These are phyloP conservation scores for Bolboschoenoplectus hybrid DNA, from an alignment of 202 grass and related monocot species.

Conservation along the genomic window DNA sequence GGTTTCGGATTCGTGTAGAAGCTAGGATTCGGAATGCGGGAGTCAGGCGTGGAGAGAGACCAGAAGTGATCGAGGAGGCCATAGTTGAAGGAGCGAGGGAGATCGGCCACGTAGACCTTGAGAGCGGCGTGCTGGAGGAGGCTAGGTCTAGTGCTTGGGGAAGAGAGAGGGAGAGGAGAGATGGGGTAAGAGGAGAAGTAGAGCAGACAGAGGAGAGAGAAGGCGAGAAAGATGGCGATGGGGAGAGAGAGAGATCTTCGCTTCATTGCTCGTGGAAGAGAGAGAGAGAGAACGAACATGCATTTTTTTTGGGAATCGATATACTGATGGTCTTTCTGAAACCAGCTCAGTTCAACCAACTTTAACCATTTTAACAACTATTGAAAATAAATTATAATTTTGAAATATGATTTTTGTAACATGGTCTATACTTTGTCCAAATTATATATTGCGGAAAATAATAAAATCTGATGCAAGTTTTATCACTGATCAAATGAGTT, in stretches of 20 bases:
- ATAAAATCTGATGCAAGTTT: no score
- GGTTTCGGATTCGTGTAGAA: constrained; percentile 55
- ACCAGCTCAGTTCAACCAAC: no score
- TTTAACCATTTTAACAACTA: no score
- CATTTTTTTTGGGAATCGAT: not conserved
- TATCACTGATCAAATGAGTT: no score
- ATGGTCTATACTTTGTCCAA: no score
- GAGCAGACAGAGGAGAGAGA: constrained; percentile 47
- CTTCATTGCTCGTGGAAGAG: not conserved
- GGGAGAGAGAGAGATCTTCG: constrained; percentile 33
- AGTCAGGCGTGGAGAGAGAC: constrained; percentile 63
- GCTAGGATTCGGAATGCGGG: constrained; percentile 63
- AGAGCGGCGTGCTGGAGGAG: constrained; percentile 39
- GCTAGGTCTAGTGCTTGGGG: constrained; percentile 11
- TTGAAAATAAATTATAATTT: no score
- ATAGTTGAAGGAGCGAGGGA: constrained; percentile 76
- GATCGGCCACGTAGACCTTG: constrained; percentile 73
- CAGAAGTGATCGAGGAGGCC: constrained; percentile 85
- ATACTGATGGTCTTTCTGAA: not conserved
- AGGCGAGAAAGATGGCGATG: constrained; percentile 38
- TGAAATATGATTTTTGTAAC: no score
- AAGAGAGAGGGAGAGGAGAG: not conserved
- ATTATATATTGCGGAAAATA: no score
- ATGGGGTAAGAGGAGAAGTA: constrained; percentile 45
- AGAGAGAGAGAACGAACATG: not conserved